Base-by-base conservation (phyloP, 306 rosid species). In the Prunus campanulata region DNA sequence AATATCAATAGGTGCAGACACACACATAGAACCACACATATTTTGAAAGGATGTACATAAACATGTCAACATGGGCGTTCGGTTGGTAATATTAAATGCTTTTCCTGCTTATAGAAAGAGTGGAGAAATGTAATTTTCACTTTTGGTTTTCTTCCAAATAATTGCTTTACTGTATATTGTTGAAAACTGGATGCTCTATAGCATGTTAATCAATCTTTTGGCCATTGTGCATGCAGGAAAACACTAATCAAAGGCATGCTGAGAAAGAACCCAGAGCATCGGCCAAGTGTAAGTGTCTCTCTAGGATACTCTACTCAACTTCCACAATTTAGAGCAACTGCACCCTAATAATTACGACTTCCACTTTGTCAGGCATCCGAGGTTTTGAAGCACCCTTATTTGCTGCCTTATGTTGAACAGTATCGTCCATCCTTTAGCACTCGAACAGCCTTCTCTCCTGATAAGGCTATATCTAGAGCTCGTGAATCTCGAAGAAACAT, bases 161-260 rank as follows among this genome's bases (percentile, higher is more conserved):
- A 19, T 20, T 52, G 75, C 70, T 47, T 74, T 59, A 44, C 66
- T 44, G 35, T 29, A 44, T 49, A 39, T 48, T 55, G 10, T 66
- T 27, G 25, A n/a, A 78, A 78, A 74, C 78, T 83, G 78, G 60
- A 70, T 46, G 74, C 66, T 76, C 68, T 72, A 49, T 51, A 24
- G 49, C 69, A 11, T 22, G 48, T 20, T 47, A 30, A 29, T 59
- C 62, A 73, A 76, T 15, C 24, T 61, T 49, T 80, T 71, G 48
- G 50, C 19, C 79, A 39, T 65, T 77, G 16, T 66, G 61, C 79
- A 50, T 85, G 56, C 93, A 96, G 99, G 86, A 96, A 96, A 92
- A 91, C 90, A 70, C 93, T 96, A 76, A 92, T 96, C 81, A 96
- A 96, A 82, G 90, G 98, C 82, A 96, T 96, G 99, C 89, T 96